These are phyloP conservation scores for Starmerella geochares DNA, from an alignment of 805 yeast species.

Conservation along the genomic window DNA sequence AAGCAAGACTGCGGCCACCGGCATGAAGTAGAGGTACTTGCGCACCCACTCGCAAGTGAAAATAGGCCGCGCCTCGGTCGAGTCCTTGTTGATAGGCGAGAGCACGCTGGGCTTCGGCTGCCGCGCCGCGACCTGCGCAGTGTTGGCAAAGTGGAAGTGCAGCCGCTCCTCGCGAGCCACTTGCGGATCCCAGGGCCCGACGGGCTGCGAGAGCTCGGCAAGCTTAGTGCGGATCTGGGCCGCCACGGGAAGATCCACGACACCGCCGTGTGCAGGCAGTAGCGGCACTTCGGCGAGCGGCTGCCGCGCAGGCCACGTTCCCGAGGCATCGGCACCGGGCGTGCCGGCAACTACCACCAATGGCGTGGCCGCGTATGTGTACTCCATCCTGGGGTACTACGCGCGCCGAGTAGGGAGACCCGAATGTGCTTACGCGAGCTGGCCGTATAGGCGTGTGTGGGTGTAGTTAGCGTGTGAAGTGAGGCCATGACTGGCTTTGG, in stretches of 20 bases:
- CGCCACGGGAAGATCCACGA: slow-evolving; percentile 1
- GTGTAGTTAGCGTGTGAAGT: no score
- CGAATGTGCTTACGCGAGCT: not conserved
- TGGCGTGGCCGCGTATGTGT: slow-evolving; percentile 6
- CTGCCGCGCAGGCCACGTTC: not conserved
- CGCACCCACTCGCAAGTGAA: slow-evolving; percentile 43
- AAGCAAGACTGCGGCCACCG: slow-evolving; percentile 40
- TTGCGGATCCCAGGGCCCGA: slow-evolving; percentile 16
- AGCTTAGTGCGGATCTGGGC: slow-evolving; percentile 3
- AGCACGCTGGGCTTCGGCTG: slow-evolving; percentile 28
- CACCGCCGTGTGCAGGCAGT: not conserved
- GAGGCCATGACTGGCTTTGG: no score
- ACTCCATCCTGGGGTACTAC: slow-evolving; percentile 3
- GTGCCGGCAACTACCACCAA: slow-evolving; percentile 7
- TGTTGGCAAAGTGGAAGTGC: slow-evolving; percentile 9
- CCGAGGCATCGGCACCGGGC: not conserved
- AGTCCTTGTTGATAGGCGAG: slow-evolving; percentile 40
- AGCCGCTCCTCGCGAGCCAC: slow-evolving; percentile 5
- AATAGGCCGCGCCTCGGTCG: slow-evolving; percentile 34
- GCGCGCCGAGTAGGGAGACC: not conserved
- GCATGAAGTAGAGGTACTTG: slow-evolving; percentile 41
- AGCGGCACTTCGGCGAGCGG: slow-evolving; percentile 3
- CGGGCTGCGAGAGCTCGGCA: slow-evolving; percentile 1
- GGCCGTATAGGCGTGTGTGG: not conserved
- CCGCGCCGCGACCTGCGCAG: slow-evolving; percentile 10